Percentiles rank a stretch among this genome's conserved stretches.
Evolutionary conservation across 495 filamentous ascomycete species (phyloP).

Genomic region (Lentithecium fluviatile): DNA sequence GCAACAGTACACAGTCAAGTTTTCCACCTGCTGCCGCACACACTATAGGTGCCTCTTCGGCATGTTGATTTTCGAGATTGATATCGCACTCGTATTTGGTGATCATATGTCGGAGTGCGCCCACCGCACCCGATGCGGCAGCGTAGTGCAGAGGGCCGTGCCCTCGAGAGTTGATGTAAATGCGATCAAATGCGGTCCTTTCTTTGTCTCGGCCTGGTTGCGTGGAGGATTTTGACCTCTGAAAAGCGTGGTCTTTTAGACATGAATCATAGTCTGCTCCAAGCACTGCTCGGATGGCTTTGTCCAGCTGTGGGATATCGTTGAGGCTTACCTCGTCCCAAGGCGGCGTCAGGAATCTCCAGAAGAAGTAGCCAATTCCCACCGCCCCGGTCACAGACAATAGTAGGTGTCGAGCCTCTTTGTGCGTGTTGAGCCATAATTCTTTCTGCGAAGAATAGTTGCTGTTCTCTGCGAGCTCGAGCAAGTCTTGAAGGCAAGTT

Average conservation of each 20-base stretch:
- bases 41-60: slow-evolving; percentile 2
- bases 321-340: background rate
- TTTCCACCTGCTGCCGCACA: background rate
- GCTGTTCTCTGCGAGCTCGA: no score
- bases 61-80: no score
- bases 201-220: background rate
- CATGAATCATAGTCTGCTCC: no score
- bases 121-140: background rate
- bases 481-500: no score
- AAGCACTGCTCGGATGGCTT: no score
- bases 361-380: slow-evolving; percentile 5
- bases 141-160: slow-evolving; percentile 6
- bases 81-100: background rate
- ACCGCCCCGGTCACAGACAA: background rate
- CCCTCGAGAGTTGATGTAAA: background rate
- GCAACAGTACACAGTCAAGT: background rate
- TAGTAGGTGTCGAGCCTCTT: background rate
- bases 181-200: background rate
- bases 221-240: background rate
- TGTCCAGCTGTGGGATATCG: background rate
- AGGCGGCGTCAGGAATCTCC: background rate
- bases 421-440: no score
- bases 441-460: no score
- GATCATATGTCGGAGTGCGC: slow-evolving; percentile 3
- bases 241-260: no score